phyloP scores from a whole-genome alignment of 805 yeast genomes.

The Candida koratica region DNA sequence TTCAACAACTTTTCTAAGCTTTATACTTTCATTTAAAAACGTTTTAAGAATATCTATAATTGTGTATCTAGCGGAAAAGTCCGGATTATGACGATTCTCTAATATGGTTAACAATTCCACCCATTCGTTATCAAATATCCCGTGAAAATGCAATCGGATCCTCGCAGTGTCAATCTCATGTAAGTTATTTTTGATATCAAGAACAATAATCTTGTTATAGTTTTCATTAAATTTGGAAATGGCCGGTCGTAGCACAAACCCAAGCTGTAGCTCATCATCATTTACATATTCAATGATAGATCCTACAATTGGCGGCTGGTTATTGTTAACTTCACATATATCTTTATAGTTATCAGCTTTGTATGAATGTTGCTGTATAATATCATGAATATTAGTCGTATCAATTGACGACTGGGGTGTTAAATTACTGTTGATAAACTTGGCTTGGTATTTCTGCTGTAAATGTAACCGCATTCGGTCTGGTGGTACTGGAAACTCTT shows the following conservation, averaged over 20 bases:
- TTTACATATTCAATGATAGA: slow-evolving; percentile 35
- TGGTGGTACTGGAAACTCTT: neutral
- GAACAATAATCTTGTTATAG: slow-evolving; percentile 29
- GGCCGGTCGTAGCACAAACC: slow-evolving; percentile 34
- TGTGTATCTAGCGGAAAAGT: slow-evolving; percentile 16
- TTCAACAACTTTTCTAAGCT: neutral
- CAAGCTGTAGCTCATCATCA: slow-evolving; percentile 21
- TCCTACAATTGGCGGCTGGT: slow-evolving; percentile 26
- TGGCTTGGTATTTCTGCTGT: neutral
- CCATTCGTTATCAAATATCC: slow-evolving; percentile 22
- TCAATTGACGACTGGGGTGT: neutral
- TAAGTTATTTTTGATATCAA: slow-evolving; percentile 31
- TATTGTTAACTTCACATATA: slow-evolving; percentile 16
- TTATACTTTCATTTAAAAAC: slow-evolving; percentile 18
- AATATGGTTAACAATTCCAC: slow-evolving; percentile 16
- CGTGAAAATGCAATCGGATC: slow-evolving; percentile 28
- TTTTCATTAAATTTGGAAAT: slow-evolving; percentile 30
- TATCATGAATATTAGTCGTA: slow-evolving; percentile 1
- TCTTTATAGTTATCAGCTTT: slow-evolving; percentile 13
- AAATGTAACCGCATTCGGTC: neutral
- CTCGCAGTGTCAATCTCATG: slow-evolving; percentile 23
- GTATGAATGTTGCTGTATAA: slow-evolving; percentile 9
- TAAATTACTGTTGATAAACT: slow-evolving; percentile 1
- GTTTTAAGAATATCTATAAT: slow-evolving; percentile 21
- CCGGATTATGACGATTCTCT: slow-evolving; percentile 22